These are phyloP conservation scores for Xylaria digitata DNA, from an alignment of 2,329 filamentous ascomycete species.

Conservation along the genomic window DNA sequence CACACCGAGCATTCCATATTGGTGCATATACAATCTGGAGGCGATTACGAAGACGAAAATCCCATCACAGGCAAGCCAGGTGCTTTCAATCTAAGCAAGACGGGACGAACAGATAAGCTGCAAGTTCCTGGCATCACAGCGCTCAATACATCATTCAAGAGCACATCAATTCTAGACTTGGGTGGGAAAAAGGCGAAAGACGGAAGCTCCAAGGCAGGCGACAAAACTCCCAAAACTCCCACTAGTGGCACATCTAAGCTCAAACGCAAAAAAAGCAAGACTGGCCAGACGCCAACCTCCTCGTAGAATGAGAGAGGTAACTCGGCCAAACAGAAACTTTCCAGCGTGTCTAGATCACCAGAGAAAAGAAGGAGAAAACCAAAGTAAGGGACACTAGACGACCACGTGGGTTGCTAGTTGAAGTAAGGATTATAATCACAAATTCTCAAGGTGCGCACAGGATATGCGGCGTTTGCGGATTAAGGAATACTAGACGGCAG, in stretches of 20 bases:
- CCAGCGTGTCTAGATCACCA: background rate
- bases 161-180: slow-evolving; percentile 40
- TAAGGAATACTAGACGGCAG: slow-evolving; percentile 23
- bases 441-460: slow-evolving; percentile 1
- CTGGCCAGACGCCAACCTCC: slow-evolving; percentile 40
- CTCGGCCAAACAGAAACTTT: background rate
- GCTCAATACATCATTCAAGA: slow-evolving; percentile 46
- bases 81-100: slow-evolving; percentile 72
- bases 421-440: slow-evolving; percentile 4
- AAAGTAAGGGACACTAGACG: slow-evolving; percentile 10
- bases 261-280: slow-evolving; percentile 41
- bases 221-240: slow-evolving; percentile 52
- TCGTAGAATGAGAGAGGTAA: slow-evolving; percentile 25
- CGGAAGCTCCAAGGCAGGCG: slow-evolving; percentile 40
- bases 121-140: slow-evolving; percentile 42
- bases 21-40: slow-evolving; percentile 68
- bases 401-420: background rate
- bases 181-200: slow-evolving; percentile 46
- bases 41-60: slow-evolving; percentile 75
- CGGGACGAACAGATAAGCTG: slow-evolving; percentile 63
- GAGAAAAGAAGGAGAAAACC: slow-evolving; percentile 22
- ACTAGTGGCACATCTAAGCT: slow-evolving; percentile 42
- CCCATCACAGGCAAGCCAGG: slow-evolving; percentile 74
- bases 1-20: slow-evolving; percentile 68
- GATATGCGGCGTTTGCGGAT: slow-evolving; percentile 18